These are phyloP conservation scores for Pseudocercospora macadamiae DNA, from an alignment of 2,329 filamentous ascomycete species.

Conservation along the genomic window DNA sequence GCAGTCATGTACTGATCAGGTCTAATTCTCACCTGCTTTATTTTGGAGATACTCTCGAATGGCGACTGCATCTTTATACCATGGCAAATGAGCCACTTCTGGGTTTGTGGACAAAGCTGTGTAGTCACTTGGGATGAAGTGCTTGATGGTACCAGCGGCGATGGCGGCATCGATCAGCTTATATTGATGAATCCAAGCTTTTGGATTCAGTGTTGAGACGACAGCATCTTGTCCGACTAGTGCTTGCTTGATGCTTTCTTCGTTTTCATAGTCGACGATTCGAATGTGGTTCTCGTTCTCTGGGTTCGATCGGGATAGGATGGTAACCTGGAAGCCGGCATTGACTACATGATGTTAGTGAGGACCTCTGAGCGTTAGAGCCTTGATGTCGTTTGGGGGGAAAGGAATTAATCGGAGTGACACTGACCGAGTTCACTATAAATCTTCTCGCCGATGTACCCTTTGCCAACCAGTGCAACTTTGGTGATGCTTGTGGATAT, in stretches of 20 bases:
- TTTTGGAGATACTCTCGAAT: neutral
- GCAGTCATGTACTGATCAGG: neutral
- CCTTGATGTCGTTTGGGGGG: too few species aligned
- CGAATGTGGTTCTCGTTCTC: neutral
- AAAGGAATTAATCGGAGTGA: too few species aligned
- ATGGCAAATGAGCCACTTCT: neutral
- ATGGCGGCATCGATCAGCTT: neutral
- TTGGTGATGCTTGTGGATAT: neutral
- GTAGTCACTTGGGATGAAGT: slow-evolving; percentile 1
- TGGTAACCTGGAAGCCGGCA: neutral
- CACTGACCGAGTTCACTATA: neutral
- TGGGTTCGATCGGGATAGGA: neutral
- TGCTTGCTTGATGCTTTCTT: neutral
- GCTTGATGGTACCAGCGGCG: neutral
- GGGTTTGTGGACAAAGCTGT: neutral
- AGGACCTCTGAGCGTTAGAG: neutral
- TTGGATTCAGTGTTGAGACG: neutral
- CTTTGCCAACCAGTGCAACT: neutral
- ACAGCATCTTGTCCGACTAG: neutral
- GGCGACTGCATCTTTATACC: neutral
- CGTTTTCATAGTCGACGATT: neutral
- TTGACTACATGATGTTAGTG: neutral
- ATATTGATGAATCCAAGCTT: neutral
- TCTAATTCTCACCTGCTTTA: neutral
- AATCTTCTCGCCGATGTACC: neutral